Evolutionary conservation across 768 basidiomycete genomes (phyloP), one percentile per base, ranked within the genome.

Genomic region (Tylopilus vinaceipallidus): DNA sequence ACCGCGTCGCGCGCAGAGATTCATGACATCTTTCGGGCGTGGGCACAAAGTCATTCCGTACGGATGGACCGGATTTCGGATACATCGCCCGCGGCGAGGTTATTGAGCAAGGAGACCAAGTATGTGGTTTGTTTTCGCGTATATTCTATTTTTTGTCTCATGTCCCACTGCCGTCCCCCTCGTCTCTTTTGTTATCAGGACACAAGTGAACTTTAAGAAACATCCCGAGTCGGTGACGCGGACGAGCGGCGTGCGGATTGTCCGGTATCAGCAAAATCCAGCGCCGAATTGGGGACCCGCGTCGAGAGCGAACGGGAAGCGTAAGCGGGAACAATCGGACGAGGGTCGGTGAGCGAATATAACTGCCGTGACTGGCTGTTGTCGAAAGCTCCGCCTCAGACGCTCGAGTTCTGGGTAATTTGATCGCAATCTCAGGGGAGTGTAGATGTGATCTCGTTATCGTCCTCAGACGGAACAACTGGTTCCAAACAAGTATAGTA

Each of bases 271-370:
- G 66, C 80, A 82, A 53, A 98, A 97, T 62, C 97, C 95, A 5
- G 77, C 82, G n/a, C 77, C 83, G 2, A 78, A 97, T 65, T 99
- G 97, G 97, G 95, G 95, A 0, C 97, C 95, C 0, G 88, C 81
- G 14, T 76, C 78, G 45, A 86, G 77, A 60, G 86, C 88, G 4
- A 70, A 61, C 19, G 65, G 67, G 22, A 69, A 70, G n/a, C 62
- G 56, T 38, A 62, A 73, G 54, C 61, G 73, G 13, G 65, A 62
- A 3, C 23, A 8, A 2, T 61, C 58, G 2, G 60, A 61, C 36
- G 60, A 63, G 22, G 53, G 33, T n/a, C 42, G 4, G 19, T 58
- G 32, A 46, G 30, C 27, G 26, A 16, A 20, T 16, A 19, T n/a
- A 42, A 29, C 11, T 24, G 13, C 27, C 27, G 27, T 12, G 27